Evolutionary conservation across 805 yeast species (phyloP), one percentile per base, ranked within the genome.

Genomic region (Metschnikowia similis): DNA sequence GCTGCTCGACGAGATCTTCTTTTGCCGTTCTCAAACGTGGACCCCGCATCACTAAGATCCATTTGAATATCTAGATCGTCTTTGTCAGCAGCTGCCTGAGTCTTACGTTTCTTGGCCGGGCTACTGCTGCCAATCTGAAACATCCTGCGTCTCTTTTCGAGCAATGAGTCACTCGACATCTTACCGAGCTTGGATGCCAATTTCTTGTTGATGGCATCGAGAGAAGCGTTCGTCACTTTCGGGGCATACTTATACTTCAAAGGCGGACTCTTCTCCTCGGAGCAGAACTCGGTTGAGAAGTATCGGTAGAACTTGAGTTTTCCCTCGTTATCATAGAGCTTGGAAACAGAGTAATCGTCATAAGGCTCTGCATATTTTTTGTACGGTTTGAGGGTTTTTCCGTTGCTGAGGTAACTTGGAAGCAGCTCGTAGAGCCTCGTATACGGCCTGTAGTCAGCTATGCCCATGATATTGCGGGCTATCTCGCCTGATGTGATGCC

Each of bases 261-360:
- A 6, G 55, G 53, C 1, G 50, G 40, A 2, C 54, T 52, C 21
- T 42, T 42, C 8, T 47, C 52, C 32, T 55, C 59, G 14, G 54
- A 30, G 43, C 60, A 58, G 29, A 51, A 46, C 3, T 52, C 53
- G 44, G 53, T 58, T 14, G 61, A 57, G 48, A 61, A 71, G 56
- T 86, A 83, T 37, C 95, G 72, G 64, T 80, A 87, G 56, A 82
- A 87, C 59, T 87, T 85, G 50, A 77, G 74, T 55, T 89, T 82
- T 0, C 96, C 95, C 51, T 81, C 83, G 56, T 82, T 82, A 60
- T 87, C 95, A 51, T 81, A 80, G 14, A 84, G 83, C 53, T 86
- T 75, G 0, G 85, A 75, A 10, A 89, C 69, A 14, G 64, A 51
- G 28, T 46, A 43, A 11, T 63, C 56, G n/a, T 59, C 62, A 48